A percentile compares a stretch with the other conserved stretches of the same genome.
These are phyloP conservation scores for Dryas alaskensis DNA, from an alignment of 306 rosid species.

Conservation along the genomic window DNA sequence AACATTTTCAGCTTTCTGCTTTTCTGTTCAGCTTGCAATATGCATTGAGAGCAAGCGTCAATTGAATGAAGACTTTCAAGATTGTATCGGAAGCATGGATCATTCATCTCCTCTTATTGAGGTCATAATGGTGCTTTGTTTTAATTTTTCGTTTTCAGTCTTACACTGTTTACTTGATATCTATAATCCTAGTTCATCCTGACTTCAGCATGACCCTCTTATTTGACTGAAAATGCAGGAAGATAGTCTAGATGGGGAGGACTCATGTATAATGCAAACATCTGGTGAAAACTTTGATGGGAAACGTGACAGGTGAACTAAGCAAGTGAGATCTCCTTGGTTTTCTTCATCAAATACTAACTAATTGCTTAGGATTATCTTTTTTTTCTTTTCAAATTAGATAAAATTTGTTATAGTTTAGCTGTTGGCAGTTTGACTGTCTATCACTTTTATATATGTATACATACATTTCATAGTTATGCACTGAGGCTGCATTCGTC, in stretches of 20 bases:
- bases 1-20: conserved; percentile 21
- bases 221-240: conserved; percentile 54
- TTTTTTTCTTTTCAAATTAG: not conserved
- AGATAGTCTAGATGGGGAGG: conserved; percentile 49
- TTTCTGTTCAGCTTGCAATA: conserved; percentile 73
- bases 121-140: conserved; percentile 40
- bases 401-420: not conserved
- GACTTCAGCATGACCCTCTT: conserved; percentile 27
- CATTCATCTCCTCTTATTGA: conserved; percentile 49
- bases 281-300: conserved; percentile 48
- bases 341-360: conserved; percentile 20
- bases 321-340: conserved; percentile 82
- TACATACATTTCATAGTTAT: not conserved
- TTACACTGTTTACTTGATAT: not conserved
- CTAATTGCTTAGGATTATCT: not conserved
- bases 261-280: conserved; percentile 42
- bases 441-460: not conserved
- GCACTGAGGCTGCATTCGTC: not conserved
- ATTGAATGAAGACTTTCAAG: conserved; percentile 76
- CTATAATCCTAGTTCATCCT: not conserved
- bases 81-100: conserved; percentile 80
- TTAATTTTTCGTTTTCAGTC: conserved; percentile 9
- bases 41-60: conserved; percentile 78
- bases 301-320: conserved; percentile 97
- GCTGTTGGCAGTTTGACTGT: not conserved